Conservation (phyloP, 2,329 filamentous ascomycete genomes). For the Stachybotrys chartarum region DNA sequence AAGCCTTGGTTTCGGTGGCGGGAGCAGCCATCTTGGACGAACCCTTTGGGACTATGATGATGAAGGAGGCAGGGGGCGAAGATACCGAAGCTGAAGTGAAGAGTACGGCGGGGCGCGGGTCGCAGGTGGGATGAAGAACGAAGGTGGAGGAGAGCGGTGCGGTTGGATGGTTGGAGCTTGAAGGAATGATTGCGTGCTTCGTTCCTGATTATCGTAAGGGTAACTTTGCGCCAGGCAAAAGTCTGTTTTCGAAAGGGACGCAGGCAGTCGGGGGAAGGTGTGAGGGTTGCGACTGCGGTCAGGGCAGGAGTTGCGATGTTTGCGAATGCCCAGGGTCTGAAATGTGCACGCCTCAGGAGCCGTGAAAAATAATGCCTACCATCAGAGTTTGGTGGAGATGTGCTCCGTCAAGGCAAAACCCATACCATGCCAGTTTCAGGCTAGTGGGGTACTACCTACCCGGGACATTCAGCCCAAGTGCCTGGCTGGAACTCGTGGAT, state of each 20-base stretch:
- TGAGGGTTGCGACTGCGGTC: background rate
- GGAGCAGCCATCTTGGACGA: conserved; percentile 24
- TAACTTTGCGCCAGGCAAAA: conserved; percentile 34
- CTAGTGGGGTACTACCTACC: background rate
- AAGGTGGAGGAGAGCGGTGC: conserved; percentile 11
- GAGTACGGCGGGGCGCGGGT: conserved; percentile 17
- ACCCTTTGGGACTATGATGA: conserved; percentile 3
- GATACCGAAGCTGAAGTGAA: conserved; percentile 3
- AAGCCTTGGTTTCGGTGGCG: conserved; percentile 23
- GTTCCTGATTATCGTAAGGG: conserved; percentile 10
- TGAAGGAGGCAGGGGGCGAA: background rate
- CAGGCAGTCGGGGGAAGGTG: conserved; percentile 8
- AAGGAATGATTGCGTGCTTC: conserved; percentile 18
- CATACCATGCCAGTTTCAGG: background rate
- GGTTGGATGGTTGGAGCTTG: conserved; percentile 11
- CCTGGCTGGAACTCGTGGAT: background rate
- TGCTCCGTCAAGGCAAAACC: background rate
- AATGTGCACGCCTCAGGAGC: background rate
- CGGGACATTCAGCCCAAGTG: background rate
- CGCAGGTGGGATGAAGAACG: conserved; percentile 4
- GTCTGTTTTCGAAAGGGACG: conserved; percentile 7
- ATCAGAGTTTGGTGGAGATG: background rate
- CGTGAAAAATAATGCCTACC: background rate
- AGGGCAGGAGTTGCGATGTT: conserved; percentile 12
- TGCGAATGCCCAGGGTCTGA: background rate